Percentiles rank a stretch among this genome's conserved stretches.
Evolutionary conservation across 2,329 filamentous ascomycete species (phyloP).

Genomic region (Cryoendolithus antarcticus): DNA sequence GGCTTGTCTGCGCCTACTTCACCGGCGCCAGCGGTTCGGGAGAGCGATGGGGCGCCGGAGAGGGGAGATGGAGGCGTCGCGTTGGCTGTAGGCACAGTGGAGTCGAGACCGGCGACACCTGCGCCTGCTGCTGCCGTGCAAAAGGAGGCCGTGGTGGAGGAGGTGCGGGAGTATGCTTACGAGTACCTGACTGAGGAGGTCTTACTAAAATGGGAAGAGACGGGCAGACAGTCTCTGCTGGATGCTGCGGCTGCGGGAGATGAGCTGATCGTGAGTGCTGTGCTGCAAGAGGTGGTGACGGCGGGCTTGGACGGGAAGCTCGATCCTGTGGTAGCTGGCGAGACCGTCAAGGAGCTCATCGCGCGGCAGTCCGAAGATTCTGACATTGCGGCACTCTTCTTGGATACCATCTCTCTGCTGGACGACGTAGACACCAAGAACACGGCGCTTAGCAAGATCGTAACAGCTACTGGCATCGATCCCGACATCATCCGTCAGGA

Average conservation of each 20-base stretch:
- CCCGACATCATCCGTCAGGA: constrained; percentile 62
- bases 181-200: constrained; percentile 61
- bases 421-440: constrained; percentile 56
- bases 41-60: constrained; percentile 2
- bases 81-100: constrained; percentile 3
- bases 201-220: constrained; percentile 54
- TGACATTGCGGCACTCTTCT: constrained; percentile 51
- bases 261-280: constrained; percentile 53
- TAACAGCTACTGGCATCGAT: constrained; percentile 61
- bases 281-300: constrained; percentile 78
- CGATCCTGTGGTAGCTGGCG: constrained; percentile 55
- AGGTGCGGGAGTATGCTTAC: constrained; percentile 47
- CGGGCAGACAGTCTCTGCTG: constrained; percentile 55
- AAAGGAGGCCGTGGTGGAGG: no score
- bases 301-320: constrained; percentile 60
- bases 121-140: constrained; percentile 4
- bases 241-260: constrained; percentile 53
- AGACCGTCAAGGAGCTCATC: constrained; percentile 61
- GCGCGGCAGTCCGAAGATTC: constrained; percentile 39
- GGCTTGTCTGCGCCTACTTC: no score
- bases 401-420: constrained; percentile 71
- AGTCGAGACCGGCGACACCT: constrained; percentile 6
- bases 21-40: no score
- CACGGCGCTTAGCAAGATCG: constrained; percentile 50
- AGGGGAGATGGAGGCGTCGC: constrained; percentile 8